These are phyloP conservation scores for Medicago truncatula DNA, from an alignment of 306 rosid species.

Conservation along the genomic window DNA sequence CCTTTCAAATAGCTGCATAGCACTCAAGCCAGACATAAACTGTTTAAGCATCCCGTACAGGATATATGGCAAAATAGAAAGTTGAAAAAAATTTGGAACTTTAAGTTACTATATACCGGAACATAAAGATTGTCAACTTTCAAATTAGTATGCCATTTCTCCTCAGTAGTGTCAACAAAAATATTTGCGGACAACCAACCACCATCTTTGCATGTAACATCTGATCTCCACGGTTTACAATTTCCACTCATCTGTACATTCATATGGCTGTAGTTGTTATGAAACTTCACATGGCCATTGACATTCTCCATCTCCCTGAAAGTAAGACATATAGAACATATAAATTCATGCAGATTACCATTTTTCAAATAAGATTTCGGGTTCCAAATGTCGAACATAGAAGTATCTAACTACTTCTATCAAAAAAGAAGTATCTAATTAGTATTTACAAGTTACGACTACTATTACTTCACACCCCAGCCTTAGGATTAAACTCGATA, in stretches of 20 bases:
- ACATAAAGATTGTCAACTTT: constrained; percentile 77
- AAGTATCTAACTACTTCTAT: too few relatives aligned
- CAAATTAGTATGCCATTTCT: constrained; percentile 89
- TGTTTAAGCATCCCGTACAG: constrained; percentile 34
- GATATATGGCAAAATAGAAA: constrained; percentile 30
- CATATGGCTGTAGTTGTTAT: constrained; percentile 71
- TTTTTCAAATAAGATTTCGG: constrained; percentile 11
- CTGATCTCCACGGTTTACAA: constrained; percentile 90
- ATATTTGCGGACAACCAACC: constrained; percentile 91
- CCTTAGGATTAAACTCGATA: constrained; percentile 31
- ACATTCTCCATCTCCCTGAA: constrained; percentile 87
- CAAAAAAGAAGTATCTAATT: not conserved
- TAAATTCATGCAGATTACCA: constrained; percentile 20
- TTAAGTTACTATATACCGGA: constrained; percentile 63
- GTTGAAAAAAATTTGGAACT: constrained; percentile 10
- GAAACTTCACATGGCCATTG: constrained; percentile 80
- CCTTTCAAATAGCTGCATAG: constrained; percentile 91
- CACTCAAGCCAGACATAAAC: constrained; percentile 41
- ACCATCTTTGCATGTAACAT: constrained; percentile 70
- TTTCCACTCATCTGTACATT: constrained; percentile 81
- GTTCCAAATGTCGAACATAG: not conserved
- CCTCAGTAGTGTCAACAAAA: constrained; percentile 78
- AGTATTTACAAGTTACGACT: constrained; percentile 19
- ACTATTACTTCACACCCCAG: constrained; percentile 21
- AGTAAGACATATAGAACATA: constrained; percentile 29